A percentile compares a stretch with the other conserved stretches of the same genome.
These are phyloP conservation scores for Dactylellina cionopaga DNA, from an alignment of 2,329 filamentous ascomycete genomes.

Conservation along the genomic window DNA sequence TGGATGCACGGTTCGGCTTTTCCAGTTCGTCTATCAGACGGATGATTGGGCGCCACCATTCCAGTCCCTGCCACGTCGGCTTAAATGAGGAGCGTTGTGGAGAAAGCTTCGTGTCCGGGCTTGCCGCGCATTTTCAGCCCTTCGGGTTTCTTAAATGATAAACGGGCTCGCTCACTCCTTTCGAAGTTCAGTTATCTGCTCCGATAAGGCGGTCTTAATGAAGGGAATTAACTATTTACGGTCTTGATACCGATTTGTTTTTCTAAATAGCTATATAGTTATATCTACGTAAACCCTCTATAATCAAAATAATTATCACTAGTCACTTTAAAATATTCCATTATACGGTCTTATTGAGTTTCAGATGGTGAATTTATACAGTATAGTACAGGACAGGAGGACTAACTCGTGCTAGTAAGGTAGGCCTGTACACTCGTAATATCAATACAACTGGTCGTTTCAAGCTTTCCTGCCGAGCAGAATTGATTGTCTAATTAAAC, in stretches of 20 bases:
- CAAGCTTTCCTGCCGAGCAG: too few relatives aligned
- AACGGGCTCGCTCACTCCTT: too few relatives aligned
- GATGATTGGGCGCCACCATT: constrained; percentile 36
- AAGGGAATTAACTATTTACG: too few relatives aligned
- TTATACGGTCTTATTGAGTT: too few relatives aligned
- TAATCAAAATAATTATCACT: too few relatives aligned
- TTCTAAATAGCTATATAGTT: background rate
- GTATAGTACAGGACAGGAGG: background rate
- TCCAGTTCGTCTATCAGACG: constrained; percentile 3
- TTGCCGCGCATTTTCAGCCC: constrained; percentile 21
- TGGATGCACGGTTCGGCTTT: constrained; percentile 13
- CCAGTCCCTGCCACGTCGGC: background rate
- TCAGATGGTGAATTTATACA: too few relatives aligned
- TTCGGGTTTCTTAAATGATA: background rate
- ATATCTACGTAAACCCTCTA: too few relatives aligned
- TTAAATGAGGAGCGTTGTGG: background rate
- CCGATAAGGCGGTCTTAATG: too few relatives aligned
- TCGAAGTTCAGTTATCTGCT: too few relatives aligned
- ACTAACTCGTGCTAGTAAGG: too few relatives aligned
- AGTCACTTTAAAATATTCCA: too few relatives aligned
- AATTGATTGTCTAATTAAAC: constrained; percentile 31
- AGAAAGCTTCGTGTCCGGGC: background rate
- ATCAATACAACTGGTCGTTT: background rate
- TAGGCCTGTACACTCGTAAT: background rate
- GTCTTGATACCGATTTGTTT: background rate